Percentiles rank a stretch among this genome's conserved stretches.
Evolutionary conservation across 352 stramenopile species (phyloP).

Genomic region (Globisporangium emineosum): DNA sequence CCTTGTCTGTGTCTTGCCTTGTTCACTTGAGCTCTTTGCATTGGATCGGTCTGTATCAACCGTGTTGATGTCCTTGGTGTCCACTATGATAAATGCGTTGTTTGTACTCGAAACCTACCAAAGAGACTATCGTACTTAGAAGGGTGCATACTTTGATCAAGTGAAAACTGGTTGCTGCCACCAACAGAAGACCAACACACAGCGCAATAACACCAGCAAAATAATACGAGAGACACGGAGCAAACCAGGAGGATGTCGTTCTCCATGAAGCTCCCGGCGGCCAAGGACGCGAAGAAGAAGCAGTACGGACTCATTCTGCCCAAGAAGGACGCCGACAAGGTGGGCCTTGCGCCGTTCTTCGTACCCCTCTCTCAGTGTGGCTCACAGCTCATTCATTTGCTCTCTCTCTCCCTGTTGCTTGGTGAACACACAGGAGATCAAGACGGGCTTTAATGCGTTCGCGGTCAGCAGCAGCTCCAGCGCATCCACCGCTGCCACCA

Average conservation of each 20-base stretch:
- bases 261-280: slow-evolving; percentile 30
- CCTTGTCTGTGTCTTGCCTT: not conserved
- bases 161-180: not conserved
- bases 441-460: slow-evolving; percentile 19
- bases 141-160: not conserved
- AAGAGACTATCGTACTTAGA: slow-evolving; percentile 11
- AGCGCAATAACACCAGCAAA: not conserved
- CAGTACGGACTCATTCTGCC: slow-evolving; percentile 25
- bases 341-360: not conserved
- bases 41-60: too few species aligned
- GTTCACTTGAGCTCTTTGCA: too few species aligned
- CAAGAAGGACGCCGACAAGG: slow-evolving; percentile 16
- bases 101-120: not conserved
- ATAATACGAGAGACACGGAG: too few species aligned
- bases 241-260: slow-evolving; percentile 36
- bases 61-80: not conserved
- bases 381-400: not conserved
- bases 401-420: not conserved
- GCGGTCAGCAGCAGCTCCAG: not conserved
- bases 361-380: not conserved
- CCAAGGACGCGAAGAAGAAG: slow-evolving; percentile 25
- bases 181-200: too few species aligned
- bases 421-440: not conserved
- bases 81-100: not conserved
- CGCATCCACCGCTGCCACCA: not conserved